Evolutionary conservation across 176 grass and related monocot genomes (phyloP).

Genomic region (Juncus effusus): DNA sequence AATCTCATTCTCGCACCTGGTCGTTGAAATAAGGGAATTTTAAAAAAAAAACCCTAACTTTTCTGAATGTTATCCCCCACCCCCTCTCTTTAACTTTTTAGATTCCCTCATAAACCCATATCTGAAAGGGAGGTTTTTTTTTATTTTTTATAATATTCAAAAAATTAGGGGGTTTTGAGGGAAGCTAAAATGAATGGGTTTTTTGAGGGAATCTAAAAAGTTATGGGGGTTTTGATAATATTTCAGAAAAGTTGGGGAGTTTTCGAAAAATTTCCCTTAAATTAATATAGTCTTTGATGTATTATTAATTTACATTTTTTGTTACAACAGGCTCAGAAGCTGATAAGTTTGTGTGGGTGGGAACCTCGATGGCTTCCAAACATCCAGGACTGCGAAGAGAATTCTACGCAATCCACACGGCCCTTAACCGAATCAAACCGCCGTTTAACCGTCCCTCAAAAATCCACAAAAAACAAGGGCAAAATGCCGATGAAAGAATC

Average conservation of each 20-base stretch:
- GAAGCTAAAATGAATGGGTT: too few species aligned
- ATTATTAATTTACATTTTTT: constrained; percentile 9
- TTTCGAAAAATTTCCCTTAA: constrained; percentile 14
- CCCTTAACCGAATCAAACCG: constrained; percentile 44
- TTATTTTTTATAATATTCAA: too few species aligned
- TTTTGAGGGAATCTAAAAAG: too few species aligned
- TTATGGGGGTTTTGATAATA: too few species aligned
- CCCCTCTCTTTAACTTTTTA: too few species aligned
- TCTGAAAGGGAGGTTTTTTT: too few species aligned
- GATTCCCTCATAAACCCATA: too few species aligned
- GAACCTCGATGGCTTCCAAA: constrained; percentile 98
- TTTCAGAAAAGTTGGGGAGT: too few species aligned
- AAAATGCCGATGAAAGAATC: constrained; percentile 64
- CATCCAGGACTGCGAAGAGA: constrained; percentile 97
- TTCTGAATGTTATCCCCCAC: too few species aligned
- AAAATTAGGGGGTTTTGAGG: too few species aligned
- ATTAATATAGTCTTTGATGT: constrained; percentile 25
- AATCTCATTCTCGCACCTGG: background rate
- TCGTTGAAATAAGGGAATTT: too few species aligned
- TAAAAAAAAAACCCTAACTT: too few species aligned
- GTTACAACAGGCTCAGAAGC: constrained; percentile 62
- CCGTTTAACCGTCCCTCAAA: constrained; percentile 48
- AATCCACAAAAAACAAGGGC: constrained; percentile 52
- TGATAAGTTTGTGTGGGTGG: constrained; percentile 99
- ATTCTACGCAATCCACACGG: constrained; percentile 75